Conservation (phyloP, 2,329 filamentous ascomycete genomes). For the Colletotrichum destructivum region DNA sequence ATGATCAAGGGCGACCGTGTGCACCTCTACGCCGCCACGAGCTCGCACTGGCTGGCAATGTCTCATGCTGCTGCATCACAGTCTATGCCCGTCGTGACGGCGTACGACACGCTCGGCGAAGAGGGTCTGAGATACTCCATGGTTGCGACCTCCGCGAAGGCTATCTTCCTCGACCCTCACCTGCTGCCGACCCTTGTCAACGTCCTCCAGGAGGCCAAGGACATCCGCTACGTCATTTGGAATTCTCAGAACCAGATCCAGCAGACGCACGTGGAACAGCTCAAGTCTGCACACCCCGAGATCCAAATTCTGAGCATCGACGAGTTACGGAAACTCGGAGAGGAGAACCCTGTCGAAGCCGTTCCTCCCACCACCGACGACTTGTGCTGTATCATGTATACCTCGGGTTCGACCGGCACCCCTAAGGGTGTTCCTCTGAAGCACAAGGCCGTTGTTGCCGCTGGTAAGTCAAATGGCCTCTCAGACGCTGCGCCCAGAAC, state of each 20-base stretch:
- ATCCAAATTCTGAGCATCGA: constrained; percentile 66
- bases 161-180: constrained; percentile 70
- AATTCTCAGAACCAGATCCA: constrained; percentile 68
- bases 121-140: constrained; percentile 83
- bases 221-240: constrained; percentile 68
- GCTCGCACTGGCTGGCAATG: constrained; percentile 66
- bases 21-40: constrained; percentile 86
- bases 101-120: constrained; percentile 85
- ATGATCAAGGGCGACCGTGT: constrained; percentile 77
- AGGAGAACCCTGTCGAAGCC: constrained; percentile 77
- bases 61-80: constrained; percentile 75
- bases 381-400: constrained; percentile 81
- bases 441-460: constrained; percentile 82
- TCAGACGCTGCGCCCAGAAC: neutral
- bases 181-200: constrained; percentile 73
- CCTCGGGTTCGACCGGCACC: constrained; percentile 85
- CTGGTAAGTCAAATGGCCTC: constrained; percentile 67
- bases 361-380: constrained; percentile 80
- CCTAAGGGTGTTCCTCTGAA: constrained; percentile 87
- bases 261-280: constrained; percentile 64
- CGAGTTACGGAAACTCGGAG: constrained; percentile 65
- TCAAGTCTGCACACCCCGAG: constrained; percentile 59
- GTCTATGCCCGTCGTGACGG: constrained; percentile 87
- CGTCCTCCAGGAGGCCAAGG: constrained; percentile 65
- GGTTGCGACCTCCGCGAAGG: constrained; percentile 78